A percentile compares a stretch with the other conserved stretches of the same genome.
Conservation (phyloP, 1,284 basidiomycete species). For the Leucoagaricus sp. region DNA sequence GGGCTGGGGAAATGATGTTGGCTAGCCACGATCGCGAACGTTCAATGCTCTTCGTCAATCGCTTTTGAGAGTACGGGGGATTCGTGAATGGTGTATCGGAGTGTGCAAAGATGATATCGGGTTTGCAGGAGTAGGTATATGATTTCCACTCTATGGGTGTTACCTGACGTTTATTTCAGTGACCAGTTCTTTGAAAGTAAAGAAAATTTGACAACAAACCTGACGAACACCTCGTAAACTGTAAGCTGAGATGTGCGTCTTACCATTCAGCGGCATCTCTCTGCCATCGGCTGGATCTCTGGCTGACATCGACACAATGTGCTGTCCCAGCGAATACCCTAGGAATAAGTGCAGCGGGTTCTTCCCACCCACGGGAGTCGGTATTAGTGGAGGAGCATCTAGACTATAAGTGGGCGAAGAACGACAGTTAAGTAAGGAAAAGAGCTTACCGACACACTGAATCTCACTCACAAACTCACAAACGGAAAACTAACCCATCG, state of each 20-base stretch:
- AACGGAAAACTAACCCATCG: constrained; percentile 71
- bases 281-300: constrained; percentile 65
- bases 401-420: constrained; percentile 43
- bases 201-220: constrained; percentile 35
- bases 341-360: constrained; percentile 60
- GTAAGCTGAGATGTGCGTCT: constrained; percentile 52
- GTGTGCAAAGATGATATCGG: constrained; percentile 73
- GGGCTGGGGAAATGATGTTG: constrained; percentile 38
- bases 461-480: constrained; percentile 74
- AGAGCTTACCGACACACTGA: constrained; percentile 1
- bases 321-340: constrained; percentile 48
- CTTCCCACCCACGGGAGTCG: constrained; percentile 50
- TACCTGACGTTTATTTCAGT: constrained; percentile 43
- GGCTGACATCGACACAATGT: constrained; percentile 60
- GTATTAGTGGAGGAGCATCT: constrained; percentile 61
- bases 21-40: constrained; percentile 65
- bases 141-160: constrained; percentile 53
- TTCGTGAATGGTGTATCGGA: constrained; percentile 68
- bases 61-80: constrained; percentile 69
- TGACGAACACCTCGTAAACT: constrained; percentile 73
- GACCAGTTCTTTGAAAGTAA: no score
- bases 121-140: constrained; percentile 52
- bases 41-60: constrained; percentile 72
- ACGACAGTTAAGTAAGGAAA: constrained; percentile 14
- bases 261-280: constrained; percentile 72